Conservation (phyloP, 768 basidiomycete genomes). For the Crepidotus variabilis region DNA sequence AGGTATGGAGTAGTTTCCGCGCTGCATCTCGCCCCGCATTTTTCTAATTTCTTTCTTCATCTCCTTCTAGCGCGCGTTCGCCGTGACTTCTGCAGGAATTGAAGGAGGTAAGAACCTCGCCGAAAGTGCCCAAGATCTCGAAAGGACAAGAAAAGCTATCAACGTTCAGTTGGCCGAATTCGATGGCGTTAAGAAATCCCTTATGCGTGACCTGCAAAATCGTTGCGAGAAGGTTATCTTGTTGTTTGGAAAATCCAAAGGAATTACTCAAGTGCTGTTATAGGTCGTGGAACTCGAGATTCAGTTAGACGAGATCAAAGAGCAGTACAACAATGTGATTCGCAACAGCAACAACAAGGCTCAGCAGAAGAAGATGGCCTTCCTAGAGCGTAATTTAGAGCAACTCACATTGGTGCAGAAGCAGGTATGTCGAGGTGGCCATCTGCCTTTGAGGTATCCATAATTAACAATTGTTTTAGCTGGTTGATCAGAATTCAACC, state of each 20-base stretch:
- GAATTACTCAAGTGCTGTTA: background rate
- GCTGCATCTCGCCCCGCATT: background rate
- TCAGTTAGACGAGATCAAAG: conserved; percentile 96
- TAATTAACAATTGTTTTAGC: conserved; percentile 41
- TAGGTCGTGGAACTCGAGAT: conserved; percentile 99
- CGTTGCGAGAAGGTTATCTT: conserved; percentile 91
- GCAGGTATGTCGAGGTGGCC: conserved; percentile 53
- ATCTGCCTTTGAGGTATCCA: conserved; percentile 6
- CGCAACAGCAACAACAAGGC: conserved; percentile 98
- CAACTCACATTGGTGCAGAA: conserved; percentile 95
- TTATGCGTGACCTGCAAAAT: conserved; percentile 98
- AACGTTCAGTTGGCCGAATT: conserved; percentile 98
- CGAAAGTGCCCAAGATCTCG: conserved; percentile 95
- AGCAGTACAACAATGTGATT: conserved; percentile 98
- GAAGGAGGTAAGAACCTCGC: conserved; percentile 97
- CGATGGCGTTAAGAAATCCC: conserved; percentile 96
- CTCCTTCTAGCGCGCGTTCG: conserved; percentile 79
- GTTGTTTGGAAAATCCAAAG: background rate
- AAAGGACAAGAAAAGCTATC: conserved; percentile 93
- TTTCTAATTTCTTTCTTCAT: conserved; percentile 3
- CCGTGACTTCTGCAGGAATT: conserved; percentile 94
- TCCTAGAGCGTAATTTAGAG: conserved; percentile 94
- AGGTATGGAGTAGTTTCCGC: conserved; percentile 48
- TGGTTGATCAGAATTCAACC: conserved; percentile 96
- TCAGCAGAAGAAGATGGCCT: conserved; percentile 99